These are phyloP conservation scores for Lepidopterella palustris DNA, from an alignment of 495 filamentous ascomycete genomes.

Conservation along the genomic window DNA sequence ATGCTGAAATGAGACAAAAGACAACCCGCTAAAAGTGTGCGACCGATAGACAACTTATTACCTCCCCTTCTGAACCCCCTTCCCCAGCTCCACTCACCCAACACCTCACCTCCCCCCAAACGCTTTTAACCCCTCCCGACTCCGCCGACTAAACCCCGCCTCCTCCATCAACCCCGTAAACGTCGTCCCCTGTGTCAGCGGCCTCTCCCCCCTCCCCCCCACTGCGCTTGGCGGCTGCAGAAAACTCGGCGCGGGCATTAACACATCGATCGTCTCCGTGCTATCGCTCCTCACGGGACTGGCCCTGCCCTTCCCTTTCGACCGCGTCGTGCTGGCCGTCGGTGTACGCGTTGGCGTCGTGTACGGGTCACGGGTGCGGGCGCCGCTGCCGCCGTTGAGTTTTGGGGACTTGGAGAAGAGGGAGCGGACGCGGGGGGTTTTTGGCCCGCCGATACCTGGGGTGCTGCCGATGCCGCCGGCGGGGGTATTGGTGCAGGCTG, in stretches of 20 bases:
- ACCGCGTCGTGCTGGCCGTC: neutral
- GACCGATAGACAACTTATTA: too few species aligned
- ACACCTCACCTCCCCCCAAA: too few species aligned
- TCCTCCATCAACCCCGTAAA: constrained; percentile 61
- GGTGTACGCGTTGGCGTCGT: constrained; percentile 34
- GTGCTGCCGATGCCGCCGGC: neutral
- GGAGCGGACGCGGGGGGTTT: constrained; percentile 22
- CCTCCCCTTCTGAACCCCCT: neutral
- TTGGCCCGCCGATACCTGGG: neutral
- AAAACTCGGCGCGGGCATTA: constrained; percentile 32
- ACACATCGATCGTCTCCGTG: constrained; percentile 37
- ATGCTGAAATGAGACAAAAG: too few species aligned
- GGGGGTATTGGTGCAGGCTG: neutral
- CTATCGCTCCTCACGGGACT: constrained; percentile 14
- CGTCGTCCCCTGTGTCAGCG: constrained; percentile 46
- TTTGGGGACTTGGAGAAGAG: constrained; percentile 20
- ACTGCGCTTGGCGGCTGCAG: constrained; percentile 16
- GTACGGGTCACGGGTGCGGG: constrained; percentile 34
- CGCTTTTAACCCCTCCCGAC: constrained; percentile 1
- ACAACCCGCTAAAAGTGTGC: too few species aligned
- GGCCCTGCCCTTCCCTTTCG: neutral
- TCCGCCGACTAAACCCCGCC: constrained; percentile 43
- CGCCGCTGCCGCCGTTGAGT: neutral
- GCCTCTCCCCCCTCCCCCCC: constrained; percentile 29
- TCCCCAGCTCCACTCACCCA: neutral